phyloP scores from a whole-genome alignment of 2,329 filamentous ascomycete species.

The Penicillium rolfsii region DNA sequence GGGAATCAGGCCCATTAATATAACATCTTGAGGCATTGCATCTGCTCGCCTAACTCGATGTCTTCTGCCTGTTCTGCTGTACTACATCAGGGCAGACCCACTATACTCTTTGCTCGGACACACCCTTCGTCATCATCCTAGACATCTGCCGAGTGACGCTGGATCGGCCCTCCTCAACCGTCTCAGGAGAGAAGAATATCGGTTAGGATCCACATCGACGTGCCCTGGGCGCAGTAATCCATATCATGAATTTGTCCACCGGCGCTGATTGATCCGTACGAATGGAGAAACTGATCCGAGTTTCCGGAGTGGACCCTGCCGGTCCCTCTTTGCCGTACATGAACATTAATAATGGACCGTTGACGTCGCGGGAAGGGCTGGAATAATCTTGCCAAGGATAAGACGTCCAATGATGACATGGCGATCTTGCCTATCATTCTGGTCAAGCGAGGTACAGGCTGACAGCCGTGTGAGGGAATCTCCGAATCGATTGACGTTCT shows the following conservation, averaged over 20 bases:
- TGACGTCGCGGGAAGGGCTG: conserved; percentile 10
- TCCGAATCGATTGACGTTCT: background rate
- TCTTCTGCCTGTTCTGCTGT: background rate
- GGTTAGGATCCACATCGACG: conserved; percentile 14
- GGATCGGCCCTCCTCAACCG: background rate
- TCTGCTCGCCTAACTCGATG: background rate
- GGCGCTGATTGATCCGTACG: conserved; percentile 14
- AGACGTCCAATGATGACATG: conserved; percentile 9
- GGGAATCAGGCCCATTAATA: conserved; percentile 22
- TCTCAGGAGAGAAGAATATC: background rate
- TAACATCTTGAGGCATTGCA: conserved; percentile 10
- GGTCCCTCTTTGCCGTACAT: background rate
- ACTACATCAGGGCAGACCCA: background rate
- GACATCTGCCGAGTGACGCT: background rate
- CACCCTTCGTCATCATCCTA: conserved; percentile 15
- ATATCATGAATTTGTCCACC: conserved; percentile 2
- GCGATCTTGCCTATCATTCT: background rate
- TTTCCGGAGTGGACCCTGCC: conserved; percentile 10
- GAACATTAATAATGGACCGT: conserved; percentile 4
- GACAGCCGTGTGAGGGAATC: background rate
- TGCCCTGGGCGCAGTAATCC: conserved; percentile 16
- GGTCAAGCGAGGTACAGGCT: background rate
- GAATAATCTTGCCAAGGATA: conserved; percentile 3
- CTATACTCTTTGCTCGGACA: background rate
- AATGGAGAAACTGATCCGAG: background rate